Evolutionary conservation across 257 asterid genomes (phyloP), one percentile per base, ranked within the genome.

Genomic region (Petunia axillaris): DNA sequence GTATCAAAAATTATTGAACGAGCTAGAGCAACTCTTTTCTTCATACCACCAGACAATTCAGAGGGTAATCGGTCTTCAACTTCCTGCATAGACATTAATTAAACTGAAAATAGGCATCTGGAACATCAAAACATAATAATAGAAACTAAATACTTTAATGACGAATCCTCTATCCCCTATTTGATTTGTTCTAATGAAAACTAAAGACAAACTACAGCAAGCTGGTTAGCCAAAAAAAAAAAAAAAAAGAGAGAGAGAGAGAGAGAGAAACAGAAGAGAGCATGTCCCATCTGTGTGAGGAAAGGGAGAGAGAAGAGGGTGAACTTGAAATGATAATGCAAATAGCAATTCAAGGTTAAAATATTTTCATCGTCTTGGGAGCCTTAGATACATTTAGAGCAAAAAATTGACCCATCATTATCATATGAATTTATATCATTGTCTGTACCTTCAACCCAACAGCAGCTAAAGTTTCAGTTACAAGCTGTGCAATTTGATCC

Each of bases 31-130:
- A 96, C 99, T 89, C 99, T 90, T 85, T 96, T 96, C 89, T 96
- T 96, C 99, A 96, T 96, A 84, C 99, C 99, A 73, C 99, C 99
- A 58, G 98, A 96, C 86, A 96, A 87, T 85, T 96, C 99, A 80
- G 99, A 91, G 66, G 99, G 98, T 83, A 96, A 81, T 9, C 98
- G 93, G 78, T 95, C 89, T 86, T 95, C 98, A 82, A 92, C 98
- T 87, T 93, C 98, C 99, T 95, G 93, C 80, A 87, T 59, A 10
- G 77, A 79, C 40, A 66, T 80, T 25, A 25, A 25, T 25, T 48
- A 11, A 73, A 50, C 46, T 36, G 59, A 73, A 71, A 50, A 73
- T 50, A 48, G 78, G 78, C 46, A 50, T 73, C 43, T 36, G 52
- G 76, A 70, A 80, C 76, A 66, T 78, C 82, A 78, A 57, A 59